Base-by-base conservation (phyloP, 2,329 filamentous ascomycete species). In the Colletotrichum shisoi region DNA sequence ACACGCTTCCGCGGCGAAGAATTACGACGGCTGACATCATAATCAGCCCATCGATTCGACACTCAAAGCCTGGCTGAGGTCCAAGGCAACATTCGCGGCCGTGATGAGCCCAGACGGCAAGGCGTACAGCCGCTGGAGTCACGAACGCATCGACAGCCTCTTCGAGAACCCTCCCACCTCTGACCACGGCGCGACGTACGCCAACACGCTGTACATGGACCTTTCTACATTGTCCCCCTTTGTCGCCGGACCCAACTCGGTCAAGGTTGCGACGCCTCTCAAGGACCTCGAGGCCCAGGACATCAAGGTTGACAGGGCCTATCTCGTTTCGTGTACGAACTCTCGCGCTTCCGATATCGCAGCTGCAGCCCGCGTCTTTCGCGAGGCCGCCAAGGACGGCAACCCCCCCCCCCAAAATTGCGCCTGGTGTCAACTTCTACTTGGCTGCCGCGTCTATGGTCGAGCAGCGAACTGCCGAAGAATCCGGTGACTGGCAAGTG, bases 291-390 rank as follows among this genome's bases (percentile, higher is more conserved):
- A 90, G 72, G 75, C 85, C 0, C 83, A 94, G 74, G 80, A 91
- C 70, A 96, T 98, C 76, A 84, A 87, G 56, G 78, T 98, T 24
- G 80, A 97, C 81, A 93, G 91, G 75, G 93, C 92, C 0, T 97
- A 97, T 21, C 82, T 97, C 0, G 90, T 97, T 0, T 93, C 90
- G 0, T 98, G 94, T 82, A 98, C 94, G 6, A 97, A 97, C 79
- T 89, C 87, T 0, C 84, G 94, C 57, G 86, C 88, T 11, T 93
- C 91, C 0, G 94, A 98, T 76, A 82, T 98, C 15, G 88, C 88
- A 0, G 89, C 91, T 0, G 94, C 94, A 1, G 94, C 93, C 1
- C 86, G 85, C 52, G 94, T 98, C 2, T 96, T 98, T 84, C 88
- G 87, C 63, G 90, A 94, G 45, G 92, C 91, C 1, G 87, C 90